Base-by-base conservation (phyloP, 345 rosid genomes). In the Citrus inodora region DNA sequence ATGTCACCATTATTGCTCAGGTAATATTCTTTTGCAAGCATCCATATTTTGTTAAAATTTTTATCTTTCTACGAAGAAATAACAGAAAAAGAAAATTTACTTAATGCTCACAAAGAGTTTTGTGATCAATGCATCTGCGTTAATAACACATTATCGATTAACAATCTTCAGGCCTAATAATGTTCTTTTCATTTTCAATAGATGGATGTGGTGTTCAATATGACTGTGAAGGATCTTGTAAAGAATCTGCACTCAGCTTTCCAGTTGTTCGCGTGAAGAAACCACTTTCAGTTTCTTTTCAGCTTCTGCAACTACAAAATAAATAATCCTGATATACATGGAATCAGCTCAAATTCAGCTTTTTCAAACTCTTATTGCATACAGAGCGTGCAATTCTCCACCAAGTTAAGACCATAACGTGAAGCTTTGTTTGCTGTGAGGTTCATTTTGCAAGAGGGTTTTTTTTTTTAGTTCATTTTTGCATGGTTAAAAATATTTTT, bases 1-100 rank as follows among this genome's bases (percentile, higher is more conserved):
- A 91, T 78, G 73, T 95, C 46, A 92, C 97, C 8, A 78, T 95
- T 27, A 78, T 90, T 77, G 91, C 96, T 79, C 89, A 88, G 96
- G 99, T 92, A 10, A 13, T 46, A 11, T 1, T 46, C 51, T 46
- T 46, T 13, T 46, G 51, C 51, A 46, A 13, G 0, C 16, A 46
- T 13, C 51, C 51, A 13, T 46, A 46, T 46, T 46, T 46, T 46
- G 17, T 46, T 13, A 13, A 13, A 46, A 46, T 0, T 3, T 46
- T 3, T 13, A 46, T 46, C 51, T 42, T 42, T 42, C 16, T 3
- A 42, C 1, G 2, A 42, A 42, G 51, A 42, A 42, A 10, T 3
- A 46, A 46, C 2, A 46, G 46, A 46, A 46, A 46, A 46, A 3
- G 51, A 3, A 11, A 46, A 13, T 3, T 46, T 13, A 11, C 51